Evolutionary conservation across 2,329 filamentous ascomycete species (phyloP).

Genomic region (Juglanconis juglandina): DNA sequence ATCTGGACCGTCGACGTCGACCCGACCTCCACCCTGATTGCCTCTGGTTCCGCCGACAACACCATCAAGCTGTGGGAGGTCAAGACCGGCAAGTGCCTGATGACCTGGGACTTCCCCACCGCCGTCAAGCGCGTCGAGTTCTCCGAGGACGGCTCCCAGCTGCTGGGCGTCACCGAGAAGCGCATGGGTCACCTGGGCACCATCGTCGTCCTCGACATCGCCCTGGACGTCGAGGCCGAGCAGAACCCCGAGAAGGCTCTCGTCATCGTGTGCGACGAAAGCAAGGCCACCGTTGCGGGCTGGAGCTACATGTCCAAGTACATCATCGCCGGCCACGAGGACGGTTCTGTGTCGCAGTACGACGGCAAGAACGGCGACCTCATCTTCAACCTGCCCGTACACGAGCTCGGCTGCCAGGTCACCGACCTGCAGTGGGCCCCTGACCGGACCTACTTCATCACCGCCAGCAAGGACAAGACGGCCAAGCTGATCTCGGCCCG

Average conservation of each 20-base stretch:
- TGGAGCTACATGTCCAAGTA: conserved; percentile 94
- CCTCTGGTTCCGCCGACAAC: conserved; percentile 95
- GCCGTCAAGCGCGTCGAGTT: conserved; percentile 98
- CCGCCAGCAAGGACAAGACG: conserved; percentile 95
- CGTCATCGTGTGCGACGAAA: conserved; percentile 89
- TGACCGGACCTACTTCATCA: conserved; percentile 98
- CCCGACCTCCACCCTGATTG: conserved; percentile 85
- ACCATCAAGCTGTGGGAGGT: conserved; percentile 97
- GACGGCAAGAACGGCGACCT: conserved; percentile 89
- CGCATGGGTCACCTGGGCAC: conserved; percentile 94
- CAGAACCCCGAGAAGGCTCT: conserved; percentile 80
- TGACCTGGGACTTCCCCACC: conserved; percentile 96
- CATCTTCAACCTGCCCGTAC: conserved; percentile 74
- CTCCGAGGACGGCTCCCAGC: conserved; percentile 83
- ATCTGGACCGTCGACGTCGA: conserved; percentile 99
- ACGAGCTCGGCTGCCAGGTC: conserved; percentile 79
- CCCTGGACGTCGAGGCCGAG: conserved; percentile 69
- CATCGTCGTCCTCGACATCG: conserved; percentile 89
- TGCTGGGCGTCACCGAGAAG: conserved; percentile 96
- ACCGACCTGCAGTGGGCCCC: conserved; percentile 93
- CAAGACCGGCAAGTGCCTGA: conserved; percentile 85
- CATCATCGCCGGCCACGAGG: conserved; percentile 97
- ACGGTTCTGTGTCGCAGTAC: conserved; percentile 86
- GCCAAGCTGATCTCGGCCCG: conserved; percentile 86
- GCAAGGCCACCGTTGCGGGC: conserved; percentile 94